Evolutionary conservation across 2,329 filamentous ascomycete species (phyloP).

Genomic region (Paramyrothecium sp.): DNA sequence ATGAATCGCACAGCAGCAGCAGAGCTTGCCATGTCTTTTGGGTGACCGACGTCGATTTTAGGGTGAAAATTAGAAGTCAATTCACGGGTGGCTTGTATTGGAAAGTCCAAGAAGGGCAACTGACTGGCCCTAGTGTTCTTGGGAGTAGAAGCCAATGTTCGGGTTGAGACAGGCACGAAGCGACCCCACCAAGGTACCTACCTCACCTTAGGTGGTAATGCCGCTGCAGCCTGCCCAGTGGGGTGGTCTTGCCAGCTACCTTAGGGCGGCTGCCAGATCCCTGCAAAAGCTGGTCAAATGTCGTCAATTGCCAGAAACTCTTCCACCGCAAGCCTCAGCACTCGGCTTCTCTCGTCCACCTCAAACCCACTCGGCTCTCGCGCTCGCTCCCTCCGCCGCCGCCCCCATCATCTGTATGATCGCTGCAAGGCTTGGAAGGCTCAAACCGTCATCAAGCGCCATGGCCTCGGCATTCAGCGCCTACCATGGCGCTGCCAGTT

Average conservation of each 20-base stretch:
- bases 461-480: constrained; percentile 39
- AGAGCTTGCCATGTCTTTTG: constrained; percentile 22
- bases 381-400: not conserved
- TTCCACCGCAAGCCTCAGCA: not conserved
- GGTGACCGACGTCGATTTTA: constrained; percentile 3
- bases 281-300: not conserved
- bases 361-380: not conserved
- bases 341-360: not conserved
- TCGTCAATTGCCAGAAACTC: not conserved
- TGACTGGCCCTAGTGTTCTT: too few species aligned
- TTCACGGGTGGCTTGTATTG: not conserved
- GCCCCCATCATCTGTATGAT: constrained; percentile 18
- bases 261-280: not conserved
- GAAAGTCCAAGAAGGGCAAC: not conserved
- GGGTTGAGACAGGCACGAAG: too few species aligned
- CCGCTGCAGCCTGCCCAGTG: not conserved
- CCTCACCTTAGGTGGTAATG: not conserved
- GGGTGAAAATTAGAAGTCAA: not conserved
- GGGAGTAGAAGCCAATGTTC: too few species aligned
- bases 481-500: constrained; percentile 31
- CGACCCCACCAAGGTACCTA: too few species aligned
- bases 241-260: not conserved
- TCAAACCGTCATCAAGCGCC: constrained; percentile 23
- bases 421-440: constrained; percentile 17
- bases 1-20: constrained; percentile 44